phyloP scores from a whole-genome alignment of 2,329 filamentous ascomycete species.

The Ilyonectria mors-panacis region DNA sequence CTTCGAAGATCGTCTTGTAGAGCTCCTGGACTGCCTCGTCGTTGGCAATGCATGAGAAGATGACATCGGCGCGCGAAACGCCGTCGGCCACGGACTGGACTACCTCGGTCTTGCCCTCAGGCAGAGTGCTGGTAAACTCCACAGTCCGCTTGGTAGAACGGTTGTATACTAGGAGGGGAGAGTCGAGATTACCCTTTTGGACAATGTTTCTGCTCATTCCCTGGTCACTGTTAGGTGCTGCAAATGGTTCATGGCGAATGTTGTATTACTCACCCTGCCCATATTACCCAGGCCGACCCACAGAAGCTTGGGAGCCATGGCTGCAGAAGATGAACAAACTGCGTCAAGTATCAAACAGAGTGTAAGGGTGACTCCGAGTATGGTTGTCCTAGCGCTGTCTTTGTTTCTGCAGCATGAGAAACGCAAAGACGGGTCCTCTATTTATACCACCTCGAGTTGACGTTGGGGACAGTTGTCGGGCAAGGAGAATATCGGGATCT shows the following conservation, averaged over 20 bases:
- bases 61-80: slow-evolving; percentile 78
- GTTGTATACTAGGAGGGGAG: slow-evolving; percentile 85
- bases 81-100: slow-evolving; percentile 76
- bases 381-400: neutral
- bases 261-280: slow-evolving; percentile 74
- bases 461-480: neutral
- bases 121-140: slow-evolving; percentile 74
- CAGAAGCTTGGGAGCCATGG: slow-evolving; percentile 74
- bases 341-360: neutral
- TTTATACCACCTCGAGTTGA: slow-evolving; percentile 7
- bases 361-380: neutral
- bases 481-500: slow-evolving; percentile 19
- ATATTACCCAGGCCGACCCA: slow-evolving; percentile 93
- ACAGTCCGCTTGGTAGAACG: slow-evolving; percentile 77
- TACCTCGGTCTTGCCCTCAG: slow-evolving; percentile 73
- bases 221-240: slow-evolving; percentile 57
- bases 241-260: neutral
- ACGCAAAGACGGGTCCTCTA: neutral
- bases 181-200: slow-evolving; percentile 79
- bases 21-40: slow-evolving; percentile 79
- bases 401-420: neutral
- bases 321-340: slow-evolving; percentile 2
- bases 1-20: slow-evolving; percentile 69
- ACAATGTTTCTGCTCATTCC: slow-evolving; percentile 90
- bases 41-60: slow-evolving; percentile 87